Percentiles rank a stretch among this genome's conserved stretches.
These are phyloP conservation scores for Lophium mytilinum DNA, from an alignment of 495 filamentous ascomycete species.

Conservation along the genomic window DNA sequence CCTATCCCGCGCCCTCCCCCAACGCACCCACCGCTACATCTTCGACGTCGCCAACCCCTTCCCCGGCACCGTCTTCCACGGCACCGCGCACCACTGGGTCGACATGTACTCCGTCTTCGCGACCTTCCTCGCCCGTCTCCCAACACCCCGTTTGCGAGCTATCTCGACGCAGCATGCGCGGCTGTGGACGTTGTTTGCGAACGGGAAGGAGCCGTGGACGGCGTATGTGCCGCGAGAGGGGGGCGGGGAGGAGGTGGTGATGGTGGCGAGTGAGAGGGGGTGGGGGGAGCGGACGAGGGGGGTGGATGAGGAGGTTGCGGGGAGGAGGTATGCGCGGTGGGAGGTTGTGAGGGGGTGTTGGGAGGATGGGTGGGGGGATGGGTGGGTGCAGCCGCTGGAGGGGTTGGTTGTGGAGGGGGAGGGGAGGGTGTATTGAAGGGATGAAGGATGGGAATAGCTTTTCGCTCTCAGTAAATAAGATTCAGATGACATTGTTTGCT, in stretches of 20 bases:
- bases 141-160: background rate
- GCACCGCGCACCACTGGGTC: slow-evolving; percentile 13
- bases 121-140: slow-evolving; percentile 4
- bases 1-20: slow-evolving; percentile 2
- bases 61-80: background rate
- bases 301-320: slow-evolving; percentile 4
- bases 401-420: too few species aligned
- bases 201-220: slow-evolving; percentile 12
- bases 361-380: background rate
- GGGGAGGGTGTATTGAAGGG: too few species aligned
- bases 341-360: slow-evolving; percentile 8
- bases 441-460: too few species aligned
- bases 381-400: too few species aligned
- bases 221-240: slow-evolving; percentile 2
- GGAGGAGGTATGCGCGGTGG: slow-evolving; percentile 1
- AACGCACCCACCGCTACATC: slow-evolving; percentile 10
- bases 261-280: slow-evolving; percentile 9
- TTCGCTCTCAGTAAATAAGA: too few species aligned
- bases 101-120: slow-evolving; percentile 16
- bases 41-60: slow-evolving; percentile 16
- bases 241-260: slow-evolving; percentile 1
- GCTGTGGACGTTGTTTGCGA: slow-evolving; percentile 9
- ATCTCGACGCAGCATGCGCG: slow-evolving; percentile 12
- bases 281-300: slow-evolving; percentile 9
- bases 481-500: too few species aligned